Percentiles rank a stretch among this genome's conserved stretches.
Evolutionary conservation across 2,329 filamentous ascomycete genomes (phyloP).

Genomic region (Aciculosporium take): DNA sequence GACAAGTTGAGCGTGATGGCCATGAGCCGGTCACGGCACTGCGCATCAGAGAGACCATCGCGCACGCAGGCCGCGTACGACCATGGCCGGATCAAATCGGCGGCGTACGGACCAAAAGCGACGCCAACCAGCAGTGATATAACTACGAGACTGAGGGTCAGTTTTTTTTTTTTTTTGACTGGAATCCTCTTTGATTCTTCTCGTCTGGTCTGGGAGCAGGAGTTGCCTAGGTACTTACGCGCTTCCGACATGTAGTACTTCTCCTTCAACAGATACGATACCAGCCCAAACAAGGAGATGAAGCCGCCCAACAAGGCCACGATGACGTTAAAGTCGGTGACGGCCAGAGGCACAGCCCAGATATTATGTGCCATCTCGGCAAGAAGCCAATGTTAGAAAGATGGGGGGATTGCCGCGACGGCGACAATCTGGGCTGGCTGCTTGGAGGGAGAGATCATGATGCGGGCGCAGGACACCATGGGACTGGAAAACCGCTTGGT

Average conservation of each 20-base stretch:
- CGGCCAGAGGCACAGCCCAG: slow-evolving; percentile 31
- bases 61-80: slow-evolving; percentile 48
- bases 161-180: background rate
- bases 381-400: slow-evolving; percentile 11
- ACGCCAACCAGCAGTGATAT: slow-evolving; percentile 73
- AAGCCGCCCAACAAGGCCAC: slow-evolving; percentile 73
- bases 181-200: too few relatives aligned
- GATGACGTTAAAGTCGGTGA: slow-evolving; percentile 74
- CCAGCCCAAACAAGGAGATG: slow-evolving; percentile 76
- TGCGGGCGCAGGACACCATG: background rate
- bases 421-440: slow-evolving; percentile 2
- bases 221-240: slow-evolving; percentile 48
- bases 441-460: slow-evolving; percentile 5
- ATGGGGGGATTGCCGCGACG: slow-evolving; percentile 1
- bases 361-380: slow-evolving; percentile 12
- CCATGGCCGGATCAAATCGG: slow-evolving; percentile 60
- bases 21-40: slow-evolving; percentile 43
- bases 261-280: slow-evolving; percentile 82
- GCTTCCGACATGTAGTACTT: slow-evolving; percentile 85
- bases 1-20: slow-evolving; percentile 71
- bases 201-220: background rate
- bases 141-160: slow-evolving; percentile 27
- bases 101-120: slow-evolving; percentile 61
- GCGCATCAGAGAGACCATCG: slow-evolving; percentile 8
- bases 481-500: too few relatives aligned